Base-by-base conservation (phyloP, 768 basidiomycete species). In the Pleurotus cornucopiae region DNA sequence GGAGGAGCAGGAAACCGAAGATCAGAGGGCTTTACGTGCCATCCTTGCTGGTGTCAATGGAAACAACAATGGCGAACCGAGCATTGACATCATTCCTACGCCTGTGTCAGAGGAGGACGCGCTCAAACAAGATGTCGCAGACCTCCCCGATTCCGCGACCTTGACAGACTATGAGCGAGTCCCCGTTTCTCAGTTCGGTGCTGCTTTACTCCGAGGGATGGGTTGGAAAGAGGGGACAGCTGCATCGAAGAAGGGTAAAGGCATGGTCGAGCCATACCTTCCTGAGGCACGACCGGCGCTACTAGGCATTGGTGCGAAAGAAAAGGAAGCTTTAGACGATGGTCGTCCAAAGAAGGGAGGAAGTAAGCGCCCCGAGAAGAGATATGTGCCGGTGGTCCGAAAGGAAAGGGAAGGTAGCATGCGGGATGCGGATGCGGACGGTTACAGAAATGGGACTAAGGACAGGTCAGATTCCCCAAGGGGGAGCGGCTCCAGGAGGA, bases 191-290 rank as follows among this genome's bases (percentile, higher is more conserved):
- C 88, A 91, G 55, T 99, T 98, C 61, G 96, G 97, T 5, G 86
- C 89, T 4, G 97, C 97, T 5, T 80, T 98, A 62, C 76, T 97
- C 3, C 82, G 94, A 45, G 96, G 96, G 0, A 98, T 98, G 97
- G 95, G 95, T 2, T 98, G 94, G 94, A 90, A 90, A 58, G 85
- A 89, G 37, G 89, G 90, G 0, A 80, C 80, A 3, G 84, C 86
- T 3, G 91, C 90, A 2, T 78, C 85, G 20, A 76, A 81, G 44
- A 84, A 81, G 38, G 78, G 83, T 13, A 78, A 82, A 58, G 89
- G 84, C 2, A 67, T 84, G 13, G 77, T 83, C 2, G 84, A 93
- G 62, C 88, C 94, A 1, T 94, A 92, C 67, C 71, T 95, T 0
- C 97, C 97, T 0, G 73, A 79, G 54, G 75, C 89, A 2, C 80